Evolutionary conservation across 2,329 filamentous ascomycete species (phyloP).

Genomic region (Trichoderma sp.): DNA sequence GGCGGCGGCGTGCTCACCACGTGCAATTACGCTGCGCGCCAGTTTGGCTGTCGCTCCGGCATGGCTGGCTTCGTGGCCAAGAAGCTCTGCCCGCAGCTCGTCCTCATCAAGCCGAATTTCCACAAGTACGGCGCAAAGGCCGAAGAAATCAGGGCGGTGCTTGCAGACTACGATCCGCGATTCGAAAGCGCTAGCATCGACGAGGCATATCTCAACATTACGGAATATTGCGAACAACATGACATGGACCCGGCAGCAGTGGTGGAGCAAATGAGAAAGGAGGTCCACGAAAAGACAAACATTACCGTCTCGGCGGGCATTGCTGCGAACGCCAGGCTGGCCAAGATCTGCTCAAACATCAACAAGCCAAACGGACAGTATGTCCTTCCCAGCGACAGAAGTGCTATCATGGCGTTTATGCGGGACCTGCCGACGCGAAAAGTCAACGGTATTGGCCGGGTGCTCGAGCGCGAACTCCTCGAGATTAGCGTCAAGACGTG

Average conservation of each 20-base stretch:
- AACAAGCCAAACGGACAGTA: slow-evolving; percentile 98
- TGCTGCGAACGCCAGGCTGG: slow-evolving; percentile 87
- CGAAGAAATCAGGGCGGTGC: slow-evolving; percentile 77
- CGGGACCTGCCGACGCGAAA: slow-evolving; percentile 79
- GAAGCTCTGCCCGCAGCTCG: slow-evolving; percentile 85
- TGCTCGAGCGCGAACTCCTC: slow-evolving; percentile 86
- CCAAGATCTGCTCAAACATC: slow-evolving; percentile 92
- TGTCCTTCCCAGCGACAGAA: slow-evolving; percentile 69
- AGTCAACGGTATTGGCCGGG: slow-evolving; percentile 91
- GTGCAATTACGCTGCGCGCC: slow-evolving; percentile 85
- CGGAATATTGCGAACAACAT: slow-evolving; percentile 75
- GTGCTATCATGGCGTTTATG: slow-evolving; percentile 84
- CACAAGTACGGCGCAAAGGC: slow-evolving; percentile 91
- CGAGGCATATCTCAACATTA: slow-evolving; percentile 95
- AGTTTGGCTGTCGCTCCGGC: slow-evolving; percentile 87
- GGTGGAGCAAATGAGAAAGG: slow-evolving; percentile 74
- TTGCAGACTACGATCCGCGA: slow-evolving; percentile 83
- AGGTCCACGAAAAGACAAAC: slow-evolving; percentile 74
- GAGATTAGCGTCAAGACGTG: slow-evolving; percentile 87
- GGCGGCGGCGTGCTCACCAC: slow-evolving; percentile 68
- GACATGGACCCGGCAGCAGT: slow-evolving; percentile 69
- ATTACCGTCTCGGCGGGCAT: slow-evolving; percentile 95
- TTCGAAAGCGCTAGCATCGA: slow-evolving; percentile 96
- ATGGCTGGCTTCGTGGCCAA: slow-evolving; percentile 97
- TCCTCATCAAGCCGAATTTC: slow-evolving; percentile 83